phyloP scores from a whole-genome alignment of 192 early-diverging fungal genomes.

The Coemansia sp. region DNA sequence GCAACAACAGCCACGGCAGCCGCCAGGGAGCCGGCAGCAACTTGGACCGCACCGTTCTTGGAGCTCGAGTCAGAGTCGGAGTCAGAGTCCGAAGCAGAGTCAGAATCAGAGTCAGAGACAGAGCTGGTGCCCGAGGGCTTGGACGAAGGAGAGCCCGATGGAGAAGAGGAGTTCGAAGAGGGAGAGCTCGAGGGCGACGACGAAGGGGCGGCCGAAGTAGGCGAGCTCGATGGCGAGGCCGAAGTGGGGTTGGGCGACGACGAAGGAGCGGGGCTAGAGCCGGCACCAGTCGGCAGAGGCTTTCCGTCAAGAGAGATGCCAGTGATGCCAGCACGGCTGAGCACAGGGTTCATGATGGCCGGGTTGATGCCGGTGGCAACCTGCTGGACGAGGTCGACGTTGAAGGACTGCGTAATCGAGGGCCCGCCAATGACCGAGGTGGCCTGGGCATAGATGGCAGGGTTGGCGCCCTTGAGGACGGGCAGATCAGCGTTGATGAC shows the following conservation, averaged over 20 bases:
- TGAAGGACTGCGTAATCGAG: constrained; percentile 23
- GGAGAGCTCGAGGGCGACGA: neutral
- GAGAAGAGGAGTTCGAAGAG: neutral
- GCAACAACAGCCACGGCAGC: constrained; percentile 33
- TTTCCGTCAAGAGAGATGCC: constrained; percentile 42
- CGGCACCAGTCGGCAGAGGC: constrained; percentile 15
- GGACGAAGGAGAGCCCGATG: neutral
- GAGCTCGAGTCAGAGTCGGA: neutral
- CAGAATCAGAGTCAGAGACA: neutral
- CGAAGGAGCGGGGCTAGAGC: neutral
- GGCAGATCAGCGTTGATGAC: constrained; percentile 42
- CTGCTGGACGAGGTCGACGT: constrained; percentile 36
- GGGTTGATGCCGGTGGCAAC: constrained; percentile 45
- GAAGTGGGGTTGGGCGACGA: neutral
- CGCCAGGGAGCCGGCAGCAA: constrained; percentile 22
- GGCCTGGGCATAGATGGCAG: constrained; percentile 32
- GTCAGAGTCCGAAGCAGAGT: neutral
- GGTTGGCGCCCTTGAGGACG: constrained; percentile 30
- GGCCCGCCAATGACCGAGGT: constrained; percentile 43
- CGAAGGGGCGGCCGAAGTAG: neutral
- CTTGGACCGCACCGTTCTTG: constrained; percentile 26
- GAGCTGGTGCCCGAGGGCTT: neutral
- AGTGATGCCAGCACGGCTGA: constrained; percentile 38
- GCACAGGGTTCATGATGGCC: constrained; percentile 43
- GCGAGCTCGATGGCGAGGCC: neutral